Evolutionary conservation across 163 green algal species (phyloP).

Genomic region (Scenedesmus sp.): DNA sequence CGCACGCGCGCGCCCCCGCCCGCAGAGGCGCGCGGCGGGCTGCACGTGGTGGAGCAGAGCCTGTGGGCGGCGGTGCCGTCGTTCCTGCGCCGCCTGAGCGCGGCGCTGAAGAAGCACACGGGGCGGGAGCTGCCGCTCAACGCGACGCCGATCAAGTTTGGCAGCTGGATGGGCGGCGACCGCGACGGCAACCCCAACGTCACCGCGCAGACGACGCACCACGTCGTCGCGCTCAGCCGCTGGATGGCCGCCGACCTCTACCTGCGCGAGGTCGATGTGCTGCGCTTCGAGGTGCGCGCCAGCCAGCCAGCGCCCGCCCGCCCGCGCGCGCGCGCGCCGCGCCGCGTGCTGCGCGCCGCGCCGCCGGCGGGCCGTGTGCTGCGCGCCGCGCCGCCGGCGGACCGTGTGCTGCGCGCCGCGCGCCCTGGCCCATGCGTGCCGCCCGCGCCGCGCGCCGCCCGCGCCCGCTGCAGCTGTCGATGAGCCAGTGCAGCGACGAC

Average conservation of each 20-base stretch:
- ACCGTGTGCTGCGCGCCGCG: too few relatives aligned
- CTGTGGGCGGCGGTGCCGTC: conserved; percentile 84
- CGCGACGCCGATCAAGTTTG: conserved; percentile 81
- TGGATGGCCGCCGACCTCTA: conserved; percentile 96
- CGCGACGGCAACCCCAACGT: conserved; percentile 96
- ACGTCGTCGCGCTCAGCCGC: conserved; percentile 82
- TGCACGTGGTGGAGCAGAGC: conserved; percentile 95
- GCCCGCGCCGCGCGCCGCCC: too few relatives aligned
- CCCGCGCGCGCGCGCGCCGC: too few relatives aligned
- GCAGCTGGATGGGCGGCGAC: conserved; percentile 97
- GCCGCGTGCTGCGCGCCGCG: too few relatives aligned
- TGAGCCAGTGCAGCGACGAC: conserved; percentile 83
- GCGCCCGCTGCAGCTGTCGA: conserved; percentile 75
- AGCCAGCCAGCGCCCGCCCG: too few relatives aligned
- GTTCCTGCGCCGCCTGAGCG: conserved; percentile 77
- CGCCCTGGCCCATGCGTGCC: too few relatives aligned
- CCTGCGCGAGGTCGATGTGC: conserved; percentile 88
- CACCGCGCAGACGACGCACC: conserved; percentile 81
- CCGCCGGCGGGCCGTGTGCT: too few relatives aligned
- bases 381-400: too few relatives aligned
- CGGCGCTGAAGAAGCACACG: conserved; percentile 82
- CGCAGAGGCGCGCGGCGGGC: conserved; percentile 89
- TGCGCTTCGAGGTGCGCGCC: conserved; percentile 89
- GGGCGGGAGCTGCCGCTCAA: conserved; percentile 65
- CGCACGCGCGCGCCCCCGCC: background rate